Conservation (phyloP, 805 yeast species). For the Candida ipomoeae region DNA sequence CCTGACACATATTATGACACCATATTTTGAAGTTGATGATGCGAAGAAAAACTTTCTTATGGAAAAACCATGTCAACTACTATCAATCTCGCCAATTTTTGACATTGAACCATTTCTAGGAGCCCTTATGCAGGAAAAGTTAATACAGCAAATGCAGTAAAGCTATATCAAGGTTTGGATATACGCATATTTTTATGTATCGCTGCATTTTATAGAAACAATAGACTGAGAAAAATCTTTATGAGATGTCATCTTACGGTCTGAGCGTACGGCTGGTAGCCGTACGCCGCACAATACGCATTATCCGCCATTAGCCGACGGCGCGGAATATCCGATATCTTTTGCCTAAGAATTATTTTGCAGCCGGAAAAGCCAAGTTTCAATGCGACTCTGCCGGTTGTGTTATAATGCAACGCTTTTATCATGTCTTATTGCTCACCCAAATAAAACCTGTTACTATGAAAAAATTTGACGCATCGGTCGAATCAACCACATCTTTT, state of each 20-base stretch:
- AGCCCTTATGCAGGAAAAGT: too few relatives aligned
- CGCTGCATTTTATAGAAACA: too few relatives aligned
- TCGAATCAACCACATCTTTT: background rate
- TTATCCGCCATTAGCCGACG: slow-evolving; percentile 14
- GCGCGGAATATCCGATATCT: background rate
- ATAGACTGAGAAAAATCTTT: background rate
- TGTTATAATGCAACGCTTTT: background rate
- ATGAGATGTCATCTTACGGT: background rate
- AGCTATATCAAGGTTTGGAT: too few relatives aligned
- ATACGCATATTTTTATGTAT: too few relatives aligned
- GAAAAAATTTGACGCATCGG: background rate
- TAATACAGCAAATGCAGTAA: too few relatives aligned
- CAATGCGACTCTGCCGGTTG: background rate
- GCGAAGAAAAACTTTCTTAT: background rate
- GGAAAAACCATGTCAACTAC: too few relatives aligned
- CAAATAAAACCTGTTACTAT: background rate
- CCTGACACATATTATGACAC: background rate
- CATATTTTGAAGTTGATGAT: background rate
- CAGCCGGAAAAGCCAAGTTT: slow-evolving; percentile 10
- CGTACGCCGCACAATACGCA: background rate
- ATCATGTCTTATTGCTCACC: background rate
- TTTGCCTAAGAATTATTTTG: slow-evolving; percentile 5
- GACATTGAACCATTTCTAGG: too few relatives aligned
- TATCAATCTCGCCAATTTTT: too few relatives aligned
- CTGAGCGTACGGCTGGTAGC: background rate